Base-by-base conservation (phyloP, 129 eudicot species). In the Saposhnikovia divaricata region DNA sequence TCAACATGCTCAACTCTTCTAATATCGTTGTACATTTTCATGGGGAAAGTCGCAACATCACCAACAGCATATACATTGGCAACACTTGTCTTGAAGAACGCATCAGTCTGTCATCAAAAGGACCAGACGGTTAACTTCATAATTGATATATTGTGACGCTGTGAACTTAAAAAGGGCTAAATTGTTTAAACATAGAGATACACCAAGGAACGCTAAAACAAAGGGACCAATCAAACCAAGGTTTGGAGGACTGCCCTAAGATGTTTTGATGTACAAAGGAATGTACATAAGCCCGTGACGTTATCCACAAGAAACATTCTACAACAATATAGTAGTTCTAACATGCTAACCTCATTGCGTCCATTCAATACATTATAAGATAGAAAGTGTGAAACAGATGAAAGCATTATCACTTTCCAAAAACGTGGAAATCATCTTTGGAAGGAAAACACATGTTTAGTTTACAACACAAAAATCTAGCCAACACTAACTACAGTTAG, bases 1-100 rank as follows among this genome's bases (percentile, higher is more conserved):
- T 95, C 99, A 82, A 95, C 99, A 83, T 95, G 99, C 81, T 95
- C 99, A n/a, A 95, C 99, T 88, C 99, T 92, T 84, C 99, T 87
- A 7, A 89, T 79, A 37, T 95, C 99, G 57, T 89, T 87, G 71
- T 87, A 95, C 78, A 95, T 3, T 83, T 95, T 95, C 97, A 95
- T 45, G n/a, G 99, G 99, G 88, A 95, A 95, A 68, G 97, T 92
- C 71, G 99, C 99, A 83, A 95, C 99, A 89, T 95, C 99, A 73
- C 99, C 99, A 65, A 92, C 96, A 75, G 99, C 99, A 85, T 95
- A 95, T 48, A 95, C 99, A 74, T 95, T 92, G 45, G 97, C 91
- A 59, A 90, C 82, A 46, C 94, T 95, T 45, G 99, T 95, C 82
- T 88, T 87, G 88, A 95, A 95, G 89, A 81, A 92, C 16, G 80